Base-by-base conservation (phyloP, 768 basidiomycete species). In the Trametes elegans region DNA sequence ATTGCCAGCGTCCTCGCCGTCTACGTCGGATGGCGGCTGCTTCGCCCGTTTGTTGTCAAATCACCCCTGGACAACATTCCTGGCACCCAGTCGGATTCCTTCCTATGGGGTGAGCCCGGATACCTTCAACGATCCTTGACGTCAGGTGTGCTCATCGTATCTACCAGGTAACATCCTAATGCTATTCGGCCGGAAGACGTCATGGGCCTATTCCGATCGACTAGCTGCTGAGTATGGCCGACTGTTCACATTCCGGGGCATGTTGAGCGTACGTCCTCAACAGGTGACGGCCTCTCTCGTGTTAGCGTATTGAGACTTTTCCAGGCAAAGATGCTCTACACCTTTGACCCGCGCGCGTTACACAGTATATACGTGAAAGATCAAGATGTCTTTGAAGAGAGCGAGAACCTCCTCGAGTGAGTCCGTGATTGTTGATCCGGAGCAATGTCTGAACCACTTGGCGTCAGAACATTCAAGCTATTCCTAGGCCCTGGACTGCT, bases 341-440 rank as follows among this genome's bases (percentile, higher is more conserved):
- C 59, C 0, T 51, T 34, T 34, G 61, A 62, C 26, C 51, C 58
- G 9, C 40, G 42, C 3, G 61, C 61, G 1, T 19, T 62, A 35
- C 53, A 59, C 27, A 62, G 44, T 40, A 44, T 62, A 3, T 44
- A 54, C 47, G 47, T 62, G 26, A 59, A 59, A 39, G 61, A 62
- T 18, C 61, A 62, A 23, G 52, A 62, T 14, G 35, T 45, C 14
- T 62, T 54, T 40, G 58, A 40, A 40, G 54, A 46, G 28, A 40
- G 16, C 26, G 38, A 43, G 5, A 23, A 44, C 29, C 7, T 53
- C 11, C 14, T 47, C 0, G 19, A 9, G 49, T 57, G 5, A 9
- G 44, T 32, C 21, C 13, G 9, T 28, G 7, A 5, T 3, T 1
- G 24, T 7, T 14, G 7, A 16, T 35, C n/a, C n/a, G n/a, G n/a